Conservation (phyloP, 2,329 filamentous ascomycete genomes). For the Venturia pyrina region DNA sequence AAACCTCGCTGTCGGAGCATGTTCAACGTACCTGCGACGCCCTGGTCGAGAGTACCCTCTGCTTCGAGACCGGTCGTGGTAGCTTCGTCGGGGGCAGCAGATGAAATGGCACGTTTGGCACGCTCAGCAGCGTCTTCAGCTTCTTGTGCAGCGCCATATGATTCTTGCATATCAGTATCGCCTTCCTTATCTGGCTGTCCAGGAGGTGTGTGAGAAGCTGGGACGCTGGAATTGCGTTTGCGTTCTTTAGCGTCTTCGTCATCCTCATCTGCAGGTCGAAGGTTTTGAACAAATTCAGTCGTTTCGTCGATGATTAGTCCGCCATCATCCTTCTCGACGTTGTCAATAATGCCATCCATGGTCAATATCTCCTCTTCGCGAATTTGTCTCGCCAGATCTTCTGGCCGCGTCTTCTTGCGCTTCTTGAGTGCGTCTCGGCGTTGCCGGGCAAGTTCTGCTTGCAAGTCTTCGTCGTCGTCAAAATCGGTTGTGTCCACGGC, state of each 20-base stretch:
- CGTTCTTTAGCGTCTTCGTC: conserved; percentile 40
- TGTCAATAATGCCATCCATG: conserved; percentile 40
- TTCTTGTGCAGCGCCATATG: conserved; percentile 42
- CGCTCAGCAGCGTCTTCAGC: conserved; percentile 25
- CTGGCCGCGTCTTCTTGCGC: conserved; percentile 74
- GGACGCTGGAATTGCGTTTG: background rate
- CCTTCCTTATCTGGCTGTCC: conserved; percentile 34
- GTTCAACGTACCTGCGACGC: conserved; percentile 71
- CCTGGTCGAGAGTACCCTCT: conserved; percentile 68
- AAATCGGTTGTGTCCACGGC: conserved; percentile 58
- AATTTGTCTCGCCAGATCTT: conserved; percentile 77
- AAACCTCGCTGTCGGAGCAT: conserved; percentile 81
- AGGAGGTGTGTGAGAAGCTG: conserved; percentile 6
- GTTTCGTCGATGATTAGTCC: conserved; percentile 94
- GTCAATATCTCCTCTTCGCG: conserved; percentile 47
- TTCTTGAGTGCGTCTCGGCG: conserved; percentile 80
- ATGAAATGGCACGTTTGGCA: conserved; percentile 29
- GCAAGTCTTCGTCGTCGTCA: conserved; percentile 86
- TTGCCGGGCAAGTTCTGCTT: conserved; percentile 75
- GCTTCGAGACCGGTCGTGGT: conserved; percentile 69
- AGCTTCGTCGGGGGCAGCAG: conserved; percentile 38
- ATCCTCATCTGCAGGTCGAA: conserved; percentile 47
- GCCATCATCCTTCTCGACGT: conserved; percentile 45
- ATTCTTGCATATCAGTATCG: conserved; percentile 43
- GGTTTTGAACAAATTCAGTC: conserved; percentile 84